These are phyloP conservation scores for Mortierella polycephala DNA, from an alignment of 371 early-diverging fungal species.

Conservation along the genomic window DNA sequence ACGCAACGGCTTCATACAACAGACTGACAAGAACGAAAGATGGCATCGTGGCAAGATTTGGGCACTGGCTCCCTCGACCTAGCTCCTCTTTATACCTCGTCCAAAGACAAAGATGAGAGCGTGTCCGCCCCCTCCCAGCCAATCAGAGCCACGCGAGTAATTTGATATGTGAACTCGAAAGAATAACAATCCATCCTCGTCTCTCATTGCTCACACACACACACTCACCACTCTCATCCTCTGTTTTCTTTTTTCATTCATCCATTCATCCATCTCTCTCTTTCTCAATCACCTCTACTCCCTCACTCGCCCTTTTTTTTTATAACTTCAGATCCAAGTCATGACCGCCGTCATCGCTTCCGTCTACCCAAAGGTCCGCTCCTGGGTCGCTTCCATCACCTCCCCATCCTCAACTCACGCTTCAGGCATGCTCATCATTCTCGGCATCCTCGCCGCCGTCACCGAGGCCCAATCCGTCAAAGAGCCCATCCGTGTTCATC, in stretches of 20 bases:
- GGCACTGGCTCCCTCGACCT: too few species aligned
- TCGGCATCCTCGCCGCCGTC: conserved; percentile 48
- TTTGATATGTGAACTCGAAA: too few species aligned
- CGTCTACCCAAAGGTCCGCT: conserved; percentile 34
- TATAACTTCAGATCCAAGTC: not conserved
- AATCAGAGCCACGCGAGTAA: too few species aligned
- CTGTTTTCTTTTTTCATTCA: not conserved
- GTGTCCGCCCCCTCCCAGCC: too few species aligned
- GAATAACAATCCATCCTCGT: conserved; percentile 3
- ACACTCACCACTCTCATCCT: not conserved
- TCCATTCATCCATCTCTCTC: too few species aligned
- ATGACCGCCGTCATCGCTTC: conserved; percentile 25
- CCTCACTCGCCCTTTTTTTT: too few species aligned
- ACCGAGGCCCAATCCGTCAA: conserved; percentile 32
- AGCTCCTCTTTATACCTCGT: too few species aligned
- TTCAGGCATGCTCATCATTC: conserved; percentile 52
- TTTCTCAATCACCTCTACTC: not conserved
- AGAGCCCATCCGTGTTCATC: conserved; percentile 8
- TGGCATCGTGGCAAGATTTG: too few species aligned
- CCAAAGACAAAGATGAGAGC: too few species aligned
- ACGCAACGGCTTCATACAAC: too few species aligned
- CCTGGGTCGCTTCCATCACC: conserved; percentile 39
- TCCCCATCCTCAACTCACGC: conserved; percentile 52
- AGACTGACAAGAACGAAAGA: too few species aligned
- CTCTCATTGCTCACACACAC: not conserved